phyloP scores from a whole-genome alignment of 768 basidiomycete genomes.

The Suillus weaverae region DNA sequence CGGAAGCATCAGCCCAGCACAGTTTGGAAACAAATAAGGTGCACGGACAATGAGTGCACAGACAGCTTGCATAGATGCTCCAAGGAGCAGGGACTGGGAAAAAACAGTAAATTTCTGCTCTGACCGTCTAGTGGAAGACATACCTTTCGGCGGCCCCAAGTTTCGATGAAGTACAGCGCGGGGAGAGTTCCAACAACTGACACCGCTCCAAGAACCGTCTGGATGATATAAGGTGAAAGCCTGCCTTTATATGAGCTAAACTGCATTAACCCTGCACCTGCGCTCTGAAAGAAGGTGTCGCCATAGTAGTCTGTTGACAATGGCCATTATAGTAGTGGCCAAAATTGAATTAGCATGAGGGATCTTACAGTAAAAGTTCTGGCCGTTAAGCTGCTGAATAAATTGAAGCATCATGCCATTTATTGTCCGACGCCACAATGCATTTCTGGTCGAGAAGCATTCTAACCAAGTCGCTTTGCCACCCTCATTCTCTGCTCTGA shows the following conservation, averaged over 20 bases:
- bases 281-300: constrained; percentile 79
- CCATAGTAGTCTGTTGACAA: constrained; percentile 66
- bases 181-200: constrained; percentile 74
- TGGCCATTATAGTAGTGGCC: constrained; percentile 22
- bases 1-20: not conserved
- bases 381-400: constrained; percentile 78
- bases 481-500: constrained; percentile 74
- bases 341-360: not conserved
- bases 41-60: constrained; percentile 59
- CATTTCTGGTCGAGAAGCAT: constrained; percentile 69
- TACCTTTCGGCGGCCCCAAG: constrained; percentile 70
- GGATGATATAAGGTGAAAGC: constrained; percentile 73
- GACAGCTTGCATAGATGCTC: constrained; percentile 56
- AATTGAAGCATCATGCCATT: constrained; percentile 87
- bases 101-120: not conserved
- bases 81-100: constrained; percentile 60
- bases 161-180: constrained; percentile 66
- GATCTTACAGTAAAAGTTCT: constrained; percentile 73
- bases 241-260: constrained; percentile 26
- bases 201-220: constrained; percentile 72
- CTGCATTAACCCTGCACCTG: constrained; percentile 50
- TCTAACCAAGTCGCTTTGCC: constrained; percentile 79
- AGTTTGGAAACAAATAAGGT: not conserved
- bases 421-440: constrained; percentile 69
- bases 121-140: constrained; percentile 8